These are phyloP conservation scores for Ceratobasidium sp. DNA, from an alignment of 1,284 basidiomycete species.

Conservation along the genomic window DNA sequence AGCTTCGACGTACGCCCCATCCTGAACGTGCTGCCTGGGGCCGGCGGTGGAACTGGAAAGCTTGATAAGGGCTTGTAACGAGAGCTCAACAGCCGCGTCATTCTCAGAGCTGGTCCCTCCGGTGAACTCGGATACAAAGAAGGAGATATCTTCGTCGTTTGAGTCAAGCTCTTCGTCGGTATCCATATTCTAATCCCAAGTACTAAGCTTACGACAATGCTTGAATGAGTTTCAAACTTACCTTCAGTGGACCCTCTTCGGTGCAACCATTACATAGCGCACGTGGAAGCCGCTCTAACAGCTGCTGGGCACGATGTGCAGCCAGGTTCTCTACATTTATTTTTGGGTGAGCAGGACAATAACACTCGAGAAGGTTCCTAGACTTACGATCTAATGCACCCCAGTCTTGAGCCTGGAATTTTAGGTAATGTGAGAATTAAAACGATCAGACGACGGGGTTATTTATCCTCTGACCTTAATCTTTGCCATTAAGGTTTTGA, in stretches of 20 bases:
- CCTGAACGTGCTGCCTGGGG: background rate
- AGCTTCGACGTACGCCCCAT: background rate
- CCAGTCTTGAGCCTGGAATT: conserved; percentile 41
- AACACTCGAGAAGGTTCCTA: background rate
- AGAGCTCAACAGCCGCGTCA: background rate
- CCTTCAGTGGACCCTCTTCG: conserved; percentile 32
- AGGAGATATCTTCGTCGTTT: background rate
- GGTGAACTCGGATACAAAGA: conserved; percentile 28
- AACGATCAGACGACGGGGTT: background rate
- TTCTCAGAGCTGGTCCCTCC: background rate
- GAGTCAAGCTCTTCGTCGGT: conserved; percentile 31
- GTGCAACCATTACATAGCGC: conserved; percentile 1
- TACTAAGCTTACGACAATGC: background rate
- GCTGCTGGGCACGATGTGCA: conserved; percentile 41
- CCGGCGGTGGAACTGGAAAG: background rate
- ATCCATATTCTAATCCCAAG: conserved; percentile 39
- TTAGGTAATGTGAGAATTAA: background rate
- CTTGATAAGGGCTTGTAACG: background rate
- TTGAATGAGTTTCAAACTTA: background rate
- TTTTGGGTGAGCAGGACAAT: background rate
- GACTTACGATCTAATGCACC: conserved; percentile 48
- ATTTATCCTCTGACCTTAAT: conserved; percentile 63
- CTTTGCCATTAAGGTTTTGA: conserved; percentile 77
- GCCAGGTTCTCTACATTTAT: conserved; percentile 46
- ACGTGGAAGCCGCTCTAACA: conserved; percentile 19